Percentiles rank a stretch among this genome's conserved stretches.
Conservation (phyloP, 1,139 yeast species). For the Nakaseomyces kungkrabaensis region DNA sequence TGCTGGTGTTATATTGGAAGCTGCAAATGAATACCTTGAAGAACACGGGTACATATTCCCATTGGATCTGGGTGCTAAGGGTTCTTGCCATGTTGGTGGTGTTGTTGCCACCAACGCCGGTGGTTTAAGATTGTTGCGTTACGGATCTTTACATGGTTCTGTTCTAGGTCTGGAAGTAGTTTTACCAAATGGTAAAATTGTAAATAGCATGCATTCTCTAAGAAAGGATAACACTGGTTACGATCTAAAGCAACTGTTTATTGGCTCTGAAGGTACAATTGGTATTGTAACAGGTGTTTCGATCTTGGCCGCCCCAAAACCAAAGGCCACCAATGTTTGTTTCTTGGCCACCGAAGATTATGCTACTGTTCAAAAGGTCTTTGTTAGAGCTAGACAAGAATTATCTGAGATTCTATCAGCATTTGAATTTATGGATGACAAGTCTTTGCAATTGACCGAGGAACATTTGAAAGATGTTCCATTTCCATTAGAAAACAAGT, state of each 20-base stretch:
- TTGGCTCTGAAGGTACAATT: slow-evolving; percentile 87
- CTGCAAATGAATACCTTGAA: slow-evolving; percentile 69
- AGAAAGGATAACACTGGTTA: slow-evolving; percentile 93
- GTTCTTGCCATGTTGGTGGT: slow-evolving; percentile 95
- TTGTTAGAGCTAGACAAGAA: slow-evolving; percentile 68
- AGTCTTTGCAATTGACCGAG: slow-evolving; percentile 58
- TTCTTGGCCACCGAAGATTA: slow-evolving; percentile 74
- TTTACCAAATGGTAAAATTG: slow-evolving; percentile 76
- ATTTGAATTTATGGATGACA: slow-evolving; percentile 86
- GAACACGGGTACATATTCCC: slow-evolving; percentile 88
- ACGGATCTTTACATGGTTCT: slow-evolving; percentile 88
- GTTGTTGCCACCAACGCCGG: slow-evolving; percentile 96
- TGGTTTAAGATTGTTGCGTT: slow-evolving; percentile 76
- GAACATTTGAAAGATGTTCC: slow-evolving; percentile 42
- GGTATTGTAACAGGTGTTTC: slow-evolving; percentile 89
- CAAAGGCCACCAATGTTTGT: slow-evolving; percentile 79
- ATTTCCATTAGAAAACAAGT: slow-evolving; percentile 71
- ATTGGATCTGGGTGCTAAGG: slow-evolving; percentile 91
- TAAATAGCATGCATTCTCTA: slow-evolving; percentile 69
- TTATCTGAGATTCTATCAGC: slow-evolving; percentile 84
- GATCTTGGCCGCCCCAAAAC: slow-evolving; percentile 85
- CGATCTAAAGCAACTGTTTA: slow-evolving; percentile 82
- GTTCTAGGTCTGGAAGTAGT: slow-evolving; percentile 90
- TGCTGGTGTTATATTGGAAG: slow-evolving; percentile 84
- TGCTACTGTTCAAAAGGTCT: slow-evolving; percentile 74